Evolutionary conservation across 495 filamentous ascomycete species (phyloP).

Genomic region (Talaromyces stipitatus): DNA sequence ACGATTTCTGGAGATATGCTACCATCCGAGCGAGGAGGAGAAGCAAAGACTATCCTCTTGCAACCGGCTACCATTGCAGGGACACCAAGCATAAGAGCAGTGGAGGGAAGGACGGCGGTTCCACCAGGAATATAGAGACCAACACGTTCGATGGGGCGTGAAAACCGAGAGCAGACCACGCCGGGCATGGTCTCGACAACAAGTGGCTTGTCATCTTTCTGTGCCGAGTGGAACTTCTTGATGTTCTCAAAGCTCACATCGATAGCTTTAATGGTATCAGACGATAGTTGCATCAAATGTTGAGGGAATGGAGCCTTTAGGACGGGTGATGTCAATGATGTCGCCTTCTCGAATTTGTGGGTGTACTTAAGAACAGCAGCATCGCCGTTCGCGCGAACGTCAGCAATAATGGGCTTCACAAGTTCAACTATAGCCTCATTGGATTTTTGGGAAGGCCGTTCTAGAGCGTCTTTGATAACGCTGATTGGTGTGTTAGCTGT

Average conservation of each 20-base stretch:
- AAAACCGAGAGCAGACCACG: slow-evolving; percentile 88
- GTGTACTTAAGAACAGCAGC: slow-evolving; percentile 84
- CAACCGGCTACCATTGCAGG: slow-evolving; percentile 98
- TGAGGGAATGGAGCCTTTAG: slow-evolving; percentile 79
- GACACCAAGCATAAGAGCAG: slow-evolving; percentile 95
- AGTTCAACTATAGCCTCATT: slow-evolving; percentile 84
- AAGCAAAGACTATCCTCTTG: slow-evolving; percentile 86
- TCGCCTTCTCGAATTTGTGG: slow-evolving; percentile 95
- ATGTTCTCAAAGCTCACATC: slow-evolving; percentile 93
- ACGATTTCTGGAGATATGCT: slow-evolving; percentile 94
- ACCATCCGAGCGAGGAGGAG: slow-evolving; percentile 83
- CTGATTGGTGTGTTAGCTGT: slow-evolving; percentile 50
- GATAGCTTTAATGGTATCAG: slow-evolving; percentile 82
- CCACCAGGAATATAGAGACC: slow-evolving; percentile 94
- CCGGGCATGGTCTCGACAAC: slow-evolving; percentile 95
- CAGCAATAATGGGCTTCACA: slow-evolving; percentile 82
- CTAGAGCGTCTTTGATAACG: slow-evolving; percentile 62
- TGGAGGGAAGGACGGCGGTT: slow-evolving; percentile 90
- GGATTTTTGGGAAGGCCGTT: slow-evolving; percentile 86
- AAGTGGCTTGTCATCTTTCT: slow-evolving; percentile 71
- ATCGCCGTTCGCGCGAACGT: slow-evolving; percentile 74
- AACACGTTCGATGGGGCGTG: slow-evolving; percentile 84
- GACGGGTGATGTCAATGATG: slow-evolving; percentile 79
- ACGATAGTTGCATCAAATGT: slow-evolving; percentile 72
- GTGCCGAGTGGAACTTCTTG: slow-evolving; percentile 82